Evolutionary conservation across 768 basidiomycete species (phyloP), one percentile per base, ranked within the genome.

Genomic region (Arthromyces matolae): DNA sequence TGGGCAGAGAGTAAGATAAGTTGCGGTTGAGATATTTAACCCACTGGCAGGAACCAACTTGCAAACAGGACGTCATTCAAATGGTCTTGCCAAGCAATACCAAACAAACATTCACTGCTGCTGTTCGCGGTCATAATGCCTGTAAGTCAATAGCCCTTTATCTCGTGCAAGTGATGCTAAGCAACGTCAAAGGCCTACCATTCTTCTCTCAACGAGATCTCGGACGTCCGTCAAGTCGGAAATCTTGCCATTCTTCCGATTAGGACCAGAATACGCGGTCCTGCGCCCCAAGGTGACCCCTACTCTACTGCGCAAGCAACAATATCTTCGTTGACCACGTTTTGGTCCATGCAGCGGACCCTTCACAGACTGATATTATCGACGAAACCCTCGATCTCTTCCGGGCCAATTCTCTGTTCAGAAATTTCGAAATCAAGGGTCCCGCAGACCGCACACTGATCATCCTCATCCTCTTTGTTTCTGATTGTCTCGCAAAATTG

Each of bases 351-450:
- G 23, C 63, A 94, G 94, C 86, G 47, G 91, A 95, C 64, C 76
- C 82, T 1, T 78, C 80, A 8, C 71, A 83, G 51, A 78, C 81
- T 22, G 96, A 99, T 67, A 93, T 98, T 58, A 79, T 98, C 55
- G 94, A 97, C 69, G 96, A 99, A 70, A 86, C 93, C 1, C 75
- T 99, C 37, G 90, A 95, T 70, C 83, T 98, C 51, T 99, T 99
- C 72, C 89, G 96, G 46, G 94, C 95, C 61, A 99, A 99, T 71
- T 96, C 94, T 29, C 86, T 99, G 51, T 99, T 99, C 72, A 87
- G 96, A 62, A 98, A 98, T 72, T 99, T 98, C 60, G 96, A 99
- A 75, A 98, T 99, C 80, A 95, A 97, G 66, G 94, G 93, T 14
- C 90, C 92, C 45, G 93, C 93, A 42, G 94, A 96, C 76, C 85